phyloP scores from a whole-genome alignment of 1,284 basidiomycete species.

The Meripilus lineatus region DNA sequence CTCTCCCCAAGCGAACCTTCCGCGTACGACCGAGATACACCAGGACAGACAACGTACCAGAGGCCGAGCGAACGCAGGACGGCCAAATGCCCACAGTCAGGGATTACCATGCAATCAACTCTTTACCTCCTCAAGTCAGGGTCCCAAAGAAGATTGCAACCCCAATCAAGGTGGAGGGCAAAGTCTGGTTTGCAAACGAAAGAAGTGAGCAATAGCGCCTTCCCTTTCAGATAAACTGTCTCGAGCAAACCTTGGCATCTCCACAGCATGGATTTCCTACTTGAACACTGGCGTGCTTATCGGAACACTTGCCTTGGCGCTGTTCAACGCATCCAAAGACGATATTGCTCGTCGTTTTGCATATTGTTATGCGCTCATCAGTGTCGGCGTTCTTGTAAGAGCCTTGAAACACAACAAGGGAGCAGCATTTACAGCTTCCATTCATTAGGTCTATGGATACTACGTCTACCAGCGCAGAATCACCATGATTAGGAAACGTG shows the following conservation, averaged over 20 bases:
- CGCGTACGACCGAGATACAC: constrained; percentile 52
- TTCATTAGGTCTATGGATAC: constrained; percentile 76
- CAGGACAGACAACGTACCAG: constrained; percentile 66
- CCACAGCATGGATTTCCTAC: constrained; percentile 86
- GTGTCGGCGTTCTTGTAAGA: constrained; percentile 58
- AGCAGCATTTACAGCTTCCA: not conserved
- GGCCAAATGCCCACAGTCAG: constrained; percentile 55
- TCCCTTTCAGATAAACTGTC: not conserved
- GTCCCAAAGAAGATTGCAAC: constrained; percentile 87
- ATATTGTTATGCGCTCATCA: constrained; percentile 80
- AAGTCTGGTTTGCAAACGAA: constrained; percentile 99
- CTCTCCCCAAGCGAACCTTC: constrained; percentile 52
- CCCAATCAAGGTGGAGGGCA: constrained; percentile 90
- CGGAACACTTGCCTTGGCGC: constrained; percentile 80
- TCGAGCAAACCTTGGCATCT: constrained; percentile 8
- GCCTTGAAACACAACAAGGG: not conserved
- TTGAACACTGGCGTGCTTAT: constrained; percentile 83
- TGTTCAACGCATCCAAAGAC: constrained; percentile 86
- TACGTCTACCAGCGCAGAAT: constrained; percentile 85
- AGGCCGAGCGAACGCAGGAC: constrained; percentile 43
- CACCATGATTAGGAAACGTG: constrained; percentile 85
- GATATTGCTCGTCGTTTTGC: constrained; percentile 75
- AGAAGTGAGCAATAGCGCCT: constrained; percentile 59
- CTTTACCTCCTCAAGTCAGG: constrained; percentile 53
- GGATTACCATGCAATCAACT: constrained; percentile 69